Evolutionary conservation across 2,329 filamentous ascomycete species (phyloP), one percentile per base, ranked within the genome.

Genomic region (Emydomyces testavorans): DNA sequence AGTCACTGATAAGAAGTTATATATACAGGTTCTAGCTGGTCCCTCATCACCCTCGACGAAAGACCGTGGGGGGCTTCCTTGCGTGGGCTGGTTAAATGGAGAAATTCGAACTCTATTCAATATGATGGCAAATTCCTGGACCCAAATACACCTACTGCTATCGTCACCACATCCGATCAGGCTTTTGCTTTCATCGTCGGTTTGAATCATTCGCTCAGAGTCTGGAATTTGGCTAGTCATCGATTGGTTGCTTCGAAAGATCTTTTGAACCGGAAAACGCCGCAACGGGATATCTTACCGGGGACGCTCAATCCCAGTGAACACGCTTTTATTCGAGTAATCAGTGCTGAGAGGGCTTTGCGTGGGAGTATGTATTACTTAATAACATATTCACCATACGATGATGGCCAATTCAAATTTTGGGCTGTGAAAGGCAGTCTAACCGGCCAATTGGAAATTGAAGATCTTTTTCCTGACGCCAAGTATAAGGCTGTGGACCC

Each of bases 391-490:
- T 95, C 89, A 8, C 90, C 92, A 0, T 79, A 92, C 53, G 84
- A 88, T 24, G 78, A 81, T 34, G 85, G 92, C 29, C 83, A 90
- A 61, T 96, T 98, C 74, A 96, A 94, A 64, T 89, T 98, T 61
- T 98, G 89, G 86, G 77, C 78, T 46, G 77, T 83, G 15, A 77
- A 80, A 55, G 77, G 81, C 46, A 76, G 66, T n/a, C 76, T 56
- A 73, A 83, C 57, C 54, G 68, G 56, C 54, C 67, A 54, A 2
- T 63, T 87, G 16, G 73, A 80, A 6, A 72, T 93, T 11, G 76
- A 79, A 53, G 86, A 93, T 56, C 69, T 86, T 18, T 88, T 85
- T 56, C 76, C 83, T 0, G 71, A 75, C 8, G 60, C 69, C 6
- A 70, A 74, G 10, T 71, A 92, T 26, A 73, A 82, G 21, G 84